Percentiles rank a stretch among this genome's conserved stretches.
Evolutionary conservation across 2,329 filamentous ascomycete genomes (phyloP).

Genomic region (Colletotrichum noveboracense): DNA sequence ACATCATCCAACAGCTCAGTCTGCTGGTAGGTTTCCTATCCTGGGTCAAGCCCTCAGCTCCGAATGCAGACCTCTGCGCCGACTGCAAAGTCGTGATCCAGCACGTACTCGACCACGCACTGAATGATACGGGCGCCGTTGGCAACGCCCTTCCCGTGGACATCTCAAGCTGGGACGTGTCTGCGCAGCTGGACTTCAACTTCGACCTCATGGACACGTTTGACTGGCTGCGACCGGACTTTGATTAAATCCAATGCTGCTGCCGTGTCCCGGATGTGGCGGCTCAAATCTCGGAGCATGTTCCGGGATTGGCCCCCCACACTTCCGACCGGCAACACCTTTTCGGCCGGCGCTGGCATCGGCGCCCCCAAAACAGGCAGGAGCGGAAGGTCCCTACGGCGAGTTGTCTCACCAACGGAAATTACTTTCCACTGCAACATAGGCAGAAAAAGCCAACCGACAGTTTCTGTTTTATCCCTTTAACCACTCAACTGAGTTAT

Average conservation of each 20-base stretch:
- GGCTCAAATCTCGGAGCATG: not conserved
- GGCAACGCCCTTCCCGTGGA: not conserved
- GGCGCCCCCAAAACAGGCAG: not conserved
- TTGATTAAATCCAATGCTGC: not conserved
- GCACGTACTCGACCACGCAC: conserved; percentile 48
- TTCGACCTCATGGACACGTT: not conserved
- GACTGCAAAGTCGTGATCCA: conserved; percentile 52
- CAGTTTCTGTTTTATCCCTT: not conserved
- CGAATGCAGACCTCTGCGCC: conserved; percentile 50
- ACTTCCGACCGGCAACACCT: not conserved
- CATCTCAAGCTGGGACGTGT: not conserved
- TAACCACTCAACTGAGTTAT: not conserved
- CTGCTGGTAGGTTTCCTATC: conserved; percentile 49
- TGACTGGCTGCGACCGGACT: not conserved
- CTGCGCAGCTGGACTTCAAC: not conserved
- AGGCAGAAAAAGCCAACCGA: not conserved
- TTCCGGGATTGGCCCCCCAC: not conserved
- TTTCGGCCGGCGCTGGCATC: not conserved
- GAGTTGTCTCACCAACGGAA: not conserved
- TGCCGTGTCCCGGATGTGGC: not conserved
- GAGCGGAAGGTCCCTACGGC: not conserved
- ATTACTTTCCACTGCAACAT: not conserved
- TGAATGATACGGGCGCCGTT: not conserved
- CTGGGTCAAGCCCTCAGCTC: conserved; percentile 51
- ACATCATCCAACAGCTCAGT: not conserved